Evolutionary conservation across 2,329 filamentous ascomycete genomes (phyloP).

Genomic region (Fusarium pseudograminearum): DNA sequence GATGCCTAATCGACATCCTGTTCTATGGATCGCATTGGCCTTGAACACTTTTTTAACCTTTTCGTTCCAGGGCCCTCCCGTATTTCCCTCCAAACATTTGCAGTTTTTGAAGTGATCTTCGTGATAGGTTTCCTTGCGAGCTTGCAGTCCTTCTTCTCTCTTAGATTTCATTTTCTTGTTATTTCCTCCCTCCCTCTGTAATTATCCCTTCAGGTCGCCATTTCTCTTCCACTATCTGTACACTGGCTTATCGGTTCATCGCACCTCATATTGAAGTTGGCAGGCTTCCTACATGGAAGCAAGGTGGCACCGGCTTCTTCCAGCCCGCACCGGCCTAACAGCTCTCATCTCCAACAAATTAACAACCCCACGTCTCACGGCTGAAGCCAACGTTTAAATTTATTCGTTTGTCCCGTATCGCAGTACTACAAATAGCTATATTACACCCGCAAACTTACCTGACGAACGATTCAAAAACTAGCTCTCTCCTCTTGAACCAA

Average conservation of each 20-base stretch:
- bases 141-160: constrained; percentile 26
- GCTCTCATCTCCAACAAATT: constrained; percentile 25
- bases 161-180: constrained; percentile 22
- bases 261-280: constrained; percentile 3
- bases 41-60: background rate
- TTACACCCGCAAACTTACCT: background rate
- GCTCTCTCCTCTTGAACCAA: background rate
- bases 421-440: constrained; percentile 2
- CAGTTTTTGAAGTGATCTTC: constrained; percentile 29
- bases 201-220: constrained; percentile 6
- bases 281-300: background rate
- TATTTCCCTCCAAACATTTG: constrained; percentile 15
- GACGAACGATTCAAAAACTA: background rate
- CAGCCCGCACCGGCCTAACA: constrained; percentile 12
- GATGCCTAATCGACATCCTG: background rate
- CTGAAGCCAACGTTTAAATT: background rate
- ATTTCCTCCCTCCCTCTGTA: background rate
- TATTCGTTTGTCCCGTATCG: constrained; percentile 7
- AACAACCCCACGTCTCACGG: constrained; percentile 26
- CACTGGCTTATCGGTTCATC: constrained; percentile 7
- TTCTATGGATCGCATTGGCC: constrained; percentile 7
- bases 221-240: background rate
- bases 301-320: constrained; percentile 12
- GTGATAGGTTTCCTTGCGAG: constrained; percentile 31
- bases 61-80: constrained; percentile 17